phyloP scores from a whole-genome alignment of 768 basidiomycete genomes.

The Asterophora lycoperdoides region DNA sequence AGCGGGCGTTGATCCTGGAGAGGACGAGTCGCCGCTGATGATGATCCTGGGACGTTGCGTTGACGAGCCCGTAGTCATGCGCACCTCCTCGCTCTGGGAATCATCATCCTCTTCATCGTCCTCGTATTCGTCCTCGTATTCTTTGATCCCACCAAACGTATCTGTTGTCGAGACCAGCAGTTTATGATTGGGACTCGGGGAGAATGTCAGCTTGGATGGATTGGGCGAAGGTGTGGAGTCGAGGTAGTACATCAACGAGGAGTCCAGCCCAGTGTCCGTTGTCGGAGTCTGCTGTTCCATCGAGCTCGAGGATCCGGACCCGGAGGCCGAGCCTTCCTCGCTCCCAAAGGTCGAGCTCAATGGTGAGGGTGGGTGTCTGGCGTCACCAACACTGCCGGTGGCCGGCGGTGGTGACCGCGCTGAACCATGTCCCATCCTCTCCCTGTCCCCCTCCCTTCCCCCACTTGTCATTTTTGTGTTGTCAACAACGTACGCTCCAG shows the following conservation, averaged over 20 bases:
- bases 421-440: background rate
- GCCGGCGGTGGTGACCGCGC: conserved; percentile 6
- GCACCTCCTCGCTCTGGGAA: conserved; percentile 12
- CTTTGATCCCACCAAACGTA: conserved; percentile 34
- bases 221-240: conserved; percentile 27
- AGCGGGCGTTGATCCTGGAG: conserved; percentile 30
- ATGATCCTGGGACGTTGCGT: conserved; percentile 32
- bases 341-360: conserved; percentile 45
- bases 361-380: conserved; percentile 39
- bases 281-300: conserved; percentile 38
- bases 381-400: conserved; percentile 2
- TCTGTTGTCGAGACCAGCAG: conserved; percentile 27
- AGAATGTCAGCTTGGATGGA: conserved; percentile 20
- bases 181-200: conserved; percentile 17
- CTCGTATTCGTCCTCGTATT: conserved; percentile 18
- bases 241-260: conserved; percentile 34
- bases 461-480: conserved; percentile 16
- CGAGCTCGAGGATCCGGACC: conserved; percentile 38
- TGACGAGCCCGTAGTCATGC: conserved; percentile 11
- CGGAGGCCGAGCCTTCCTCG: conserved; percentile 34
- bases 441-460: conserved; percentile 10
- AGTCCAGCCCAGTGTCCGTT: conserved; percentile 28
- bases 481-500: conserved; percentile 49
- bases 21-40: conserved; percentile 24
- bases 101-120: conserved; percentile 25